Evolutionary conservation across 495 filamentous ascomycete species (phyloP), one percentile per base, ranked within the genome.

Genomic region (Neurospora sp.): DNA sequence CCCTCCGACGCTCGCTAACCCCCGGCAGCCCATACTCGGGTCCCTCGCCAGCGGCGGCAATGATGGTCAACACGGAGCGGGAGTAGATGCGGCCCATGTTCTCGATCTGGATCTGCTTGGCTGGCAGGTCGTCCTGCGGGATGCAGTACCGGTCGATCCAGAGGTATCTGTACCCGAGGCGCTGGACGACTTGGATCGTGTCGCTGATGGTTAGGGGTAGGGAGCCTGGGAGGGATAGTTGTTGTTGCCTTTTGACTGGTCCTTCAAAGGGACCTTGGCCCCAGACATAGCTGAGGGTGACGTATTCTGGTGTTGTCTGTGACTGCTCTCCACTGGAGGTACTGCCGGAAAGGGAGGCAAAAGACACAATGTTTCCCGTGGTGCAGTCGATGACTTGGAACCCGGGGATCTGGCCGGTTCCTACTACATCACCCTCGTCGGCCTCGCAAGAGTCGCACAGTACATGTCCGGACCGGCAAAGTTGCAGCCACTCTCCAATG

Each of bases 41-140:
- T 39, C 78, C 79, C 1, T 70, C 39, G 14, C 81, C 79, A 11
- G 74, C 74, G 18, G 77, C 81, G 18, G 77, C 75, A 31, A 82
- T 72, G 27, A 82, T 77, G 11, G 81, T 82, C 4, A 80, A 31
- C 4, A 41, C 39, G 2, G 73, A 75, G 44, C 39, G 69, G 18
- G 69, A 40, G 39, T 82, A 82, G 18, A 83, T 78, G 0, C 69
- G 18, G 41, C 78, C 76, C 80, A 83, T 82, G 10, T 77, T 35
- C 39, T 39, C 37, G 18, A 82, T 73, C 72, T 81, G 80, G 3
- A 46, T 12, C 35, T 78, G 74, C 71, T 79, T 81, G n/a, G 75
- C 73, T 2, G 12, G 27, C 10, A 39, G 23, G 39, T 75, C 48
- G 44, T 39, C 11, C 37, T 80, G 74, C 38, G 77, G 66, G 59